These are phyloP conservation scores for Kurtzmaniella quercitrusa DNA, from an alignment of 1,139 yeast genomes.

Conservation along the genomic window DNA sequence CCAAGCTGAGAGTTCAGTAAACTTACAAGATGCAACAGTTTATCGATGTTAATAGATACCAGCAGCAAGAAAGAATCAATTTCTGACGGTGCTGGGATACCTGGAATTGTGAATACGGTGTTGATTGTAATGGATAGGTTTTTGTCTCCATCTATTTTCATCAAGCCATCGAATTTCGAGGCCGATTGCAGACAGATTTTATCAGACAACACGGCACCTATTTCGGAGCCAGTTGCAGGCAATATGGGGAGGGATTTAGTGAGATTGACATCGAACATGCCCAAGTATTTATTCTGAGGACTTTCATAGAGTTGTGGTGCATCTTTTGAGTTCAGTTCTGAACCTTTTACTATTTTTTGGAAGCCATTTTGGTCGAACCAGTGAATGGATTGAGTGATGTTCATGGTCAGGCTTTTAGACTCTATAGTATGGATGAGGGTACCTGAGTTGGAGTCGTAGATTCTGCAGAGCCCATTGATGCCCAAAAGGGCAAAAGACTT, in stretches of 20 bases:
- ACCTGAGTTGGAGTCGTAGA: conserved; percentile 50
- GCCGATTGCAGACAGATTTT: conserved; percentile 9
- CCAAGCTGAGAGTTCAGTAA: background rate
- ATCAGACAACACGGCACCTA: conserved; percentile 4
- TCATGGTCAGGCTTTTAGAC: background rate
- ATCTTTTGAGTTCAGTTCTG: background rate
- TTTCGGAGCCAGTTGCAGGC: conserved; percentile 15
- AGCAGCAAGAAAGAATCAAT: conserved; percentile 5
- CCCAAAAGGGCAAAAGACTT: conserved; percentile 43
- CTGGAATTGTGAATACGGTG: background rate
- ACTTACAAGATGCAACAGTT: conserved; percentile 4
- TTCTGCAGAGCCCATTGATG: conserved; percentile 38
- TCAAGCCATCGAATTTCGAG: conserved; percentile 14
- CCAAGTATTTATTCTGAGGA: background rate
- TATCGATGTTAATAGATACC: conserved; percentile 1
- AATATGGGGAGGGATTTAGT: conserved; percentile 28
- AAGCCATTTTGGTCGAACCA: conserved; percentile 5
- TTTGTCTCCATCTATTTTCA: conserved; percentile 9
- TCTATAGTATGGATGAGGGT: conserved; percentile 24
- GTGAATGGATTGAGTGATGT: conserved; percentile 6
- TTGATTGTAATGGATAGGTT: conserved; percentile 3
- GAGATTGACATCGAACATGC: conserved; percentile 16
- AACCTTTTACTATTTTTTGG: background rate
- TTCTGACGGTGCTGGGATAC: background rate
- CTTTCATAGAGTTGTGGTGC: background rate